Conservation (phyloP, 2,329 filamentous ascomycete species). For the Rhynchosporium secalis region DNA sequence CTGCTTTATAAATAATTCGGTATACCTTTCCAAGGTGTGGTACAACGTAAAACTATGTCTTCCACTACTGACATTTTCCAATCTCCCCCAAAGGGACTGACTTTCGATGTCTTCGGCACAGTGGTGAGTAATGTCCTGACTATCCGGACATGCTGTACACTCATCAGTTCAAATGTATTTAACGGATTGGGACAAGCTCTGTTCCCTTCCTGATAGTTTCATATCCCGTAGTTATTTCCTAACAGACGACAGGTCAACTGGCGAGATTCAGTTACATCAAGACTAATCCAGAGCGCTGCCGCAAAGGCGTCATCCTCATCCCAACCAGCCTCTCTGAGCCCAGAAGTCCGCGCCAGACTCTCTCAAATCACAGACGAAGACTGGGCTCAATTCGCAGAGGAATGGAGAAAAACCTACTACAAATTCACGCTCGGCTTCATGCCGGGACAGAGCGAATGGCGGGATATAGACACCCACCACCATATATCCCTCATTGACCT, state of each 20-base stretch:
- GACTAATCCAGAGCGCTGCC: constrained; percentile 53
- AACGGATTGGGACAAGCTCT: too few relatives aligned
- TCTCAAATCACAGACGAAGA: constrained; percentile 53
- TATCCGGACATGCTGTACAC: background rate
- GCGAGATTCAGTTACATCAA: constrained; percentile 64
- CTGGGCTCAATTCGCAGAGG: constrained; percentile 65
- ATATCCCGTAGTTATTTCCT: background rate
- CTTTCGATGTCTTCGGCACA: constrained; percentile 80
- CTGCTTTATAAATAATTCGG: too few relatives aligned
- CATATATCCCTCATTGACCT: constrained; percentile 60
- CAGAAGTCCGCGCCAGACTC: constrained; percentile 49
- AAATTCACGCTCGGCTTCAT: constrained; percentile 58
- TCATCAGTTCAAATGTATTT: background rate
- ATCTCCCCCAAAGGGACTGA: constrained; percentile 54
- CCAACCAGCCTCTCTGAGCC: constrained; percentile 46
- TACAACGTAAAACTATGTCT: constrained; percentile 11
- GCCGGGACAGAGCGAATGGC: constrained; percentile 52
- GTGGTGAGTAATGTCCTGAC: constrained; percentile 45
- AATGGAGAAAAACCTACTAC: constrained; percentile 68
- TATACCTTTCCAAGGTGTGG: too few relatives aligned
- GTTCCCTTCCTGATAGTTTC: too few relatives aligned
- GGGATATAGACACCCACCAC: constrained; percentile 73
- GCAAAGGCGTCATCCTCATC: constrained; percentile 51
- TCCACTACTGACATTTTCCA: constrained; percentile 28
- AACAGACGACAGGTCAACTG: constrained; percentile 56